A percentile compares a stretch with the other conserved stretches of the same genome.
phyloP scores from a whole-genome alignment of 495 filamentous ascomycete species.

The Opeltia flavorubescens region DNA sequence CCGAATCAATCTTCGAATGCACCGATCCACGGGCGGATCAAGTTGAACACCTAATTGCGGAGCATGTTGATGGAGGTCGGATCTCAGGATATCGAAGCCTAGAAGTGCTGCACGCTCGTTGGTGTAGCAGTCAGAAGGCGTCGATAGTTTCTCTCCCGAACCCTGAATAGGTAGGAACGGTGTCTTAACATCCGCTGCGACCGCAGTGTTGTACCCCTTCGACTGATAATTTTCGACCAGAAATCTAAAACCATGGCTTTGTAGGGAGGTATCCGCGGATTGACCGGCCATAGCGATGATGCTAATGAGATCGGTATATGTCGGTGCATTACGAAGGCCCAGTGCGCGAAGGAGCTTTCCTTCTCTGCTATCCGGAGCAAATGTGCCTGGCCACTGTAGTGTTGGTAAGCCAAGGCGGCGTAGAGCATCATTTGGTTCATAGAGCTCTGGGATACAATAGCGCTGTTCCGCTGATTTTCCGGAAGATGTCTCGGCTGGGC shows the following conservation, averaged over 20 bases:
- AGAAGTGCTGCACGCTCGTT: slow-evolving; percentile 64
- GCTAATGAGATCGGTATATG: slow-evolving; percentile 53
- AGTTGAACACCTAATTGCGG: slow-evolving; percentile 66
- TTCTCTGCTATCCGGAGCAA: slow-evolving; percentile 47
- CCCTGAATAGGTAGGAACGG: slow-evolving; percentile 64
- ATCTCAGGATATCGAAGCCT: slow-evolving; percentile 61
- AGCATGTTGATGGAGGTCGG: slow-evolving; percentile 61
- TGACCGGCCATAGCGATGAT: slow-evolving; percentile 50
- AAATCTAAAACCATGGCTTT: slow-evolving; percentile 62
- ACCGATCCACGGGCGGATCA: slow-evolving; percentile 65
- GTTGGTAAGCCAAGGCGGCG: slow-evolving; percentile 56
- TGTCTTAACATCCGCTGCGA: slow-evolving; percentile 38
- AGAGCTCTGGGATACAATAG: slow-evolving; percentile 73
- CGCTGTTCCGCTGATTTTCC: slow-evolving; percentile 33
- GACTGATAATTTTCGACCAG: slow-evolving; percentile 63
- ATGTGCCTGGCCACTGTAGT: slow-evolving; percentile 72
- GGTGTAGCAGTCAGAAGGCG: slow-evolving; percentile 65
- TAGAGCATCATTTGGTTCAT: slow-evolving; percentile 62
- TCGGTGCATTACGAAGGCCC: slow-evolving; percentile 55
- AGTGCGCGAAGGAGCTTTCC: slow-evolving; percentile 56
- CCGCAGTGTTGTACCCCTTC: slow-evolving; percentile 55
- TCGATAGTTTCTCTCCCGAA: slow-evolving; percentile 44
- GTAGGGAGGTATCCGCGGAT: slow-evolving; percentile 39
- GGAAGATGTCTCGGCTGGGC: slow-evolving; percentile 54
- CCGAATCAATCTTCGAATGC: slow-evolving; percentile 51